Percentiles rank a stretch among this genome's conserved stretches.
Evolutionary conservation across 805 yeast species (phyloP).

Genomic region (Priceomyces fermenticarens): DNA sequence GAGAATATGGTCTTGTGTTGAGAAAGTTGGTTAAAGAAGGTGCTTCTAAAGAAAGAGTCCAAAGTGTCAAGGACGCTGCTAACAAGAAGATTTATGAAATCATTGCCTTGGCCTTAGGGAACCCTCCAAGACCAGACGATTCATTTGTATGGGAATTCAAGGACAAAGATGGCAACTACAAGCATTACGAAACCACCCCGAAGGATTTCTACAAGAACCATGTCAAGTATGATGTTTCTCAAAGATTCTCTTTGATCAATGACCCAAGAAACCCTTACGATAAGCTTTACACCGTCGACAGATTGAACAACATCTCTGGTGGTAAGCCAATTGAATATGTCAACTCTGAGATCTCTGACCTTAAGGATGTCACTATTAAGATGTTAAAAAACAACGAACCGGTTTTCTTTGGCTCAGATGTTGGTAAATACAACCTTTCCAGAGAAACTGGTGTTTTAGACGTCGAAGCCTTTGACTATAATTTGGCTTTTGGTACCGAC

Average conservation of each 20-base stretch:
- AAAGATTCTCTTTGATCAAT: conserved; percentile 65
- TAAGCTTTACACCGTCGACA: conserved; percentile 64
- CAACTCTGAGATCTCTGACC: conserved; percentile 57
- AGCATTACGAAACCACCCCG: conserved; percentile 59
- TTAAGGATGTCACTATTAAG: conserved; percentile 61
- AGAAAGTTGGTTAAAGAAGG: conserved; percentile 48
- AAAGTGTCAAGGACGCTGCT: conserved; percentile 35
- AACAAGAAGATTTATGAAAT: conserved; percentile 64
- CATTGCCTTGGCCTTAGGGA: conserved; percentile 67
- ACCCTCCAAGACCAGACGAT: conserved; percentile 73
- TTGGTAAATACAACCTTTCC: conserved; percentile 68
- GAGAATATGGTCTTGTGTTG: conserved; percentile 74
- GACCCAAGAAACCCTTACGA: conserved; percentile 78
- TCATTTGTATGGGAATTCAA: conserved; percentile 70
- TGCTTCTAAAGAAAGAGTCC: conserved; percentile 37
- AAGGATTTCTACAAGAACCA: conserved; percentile 56
- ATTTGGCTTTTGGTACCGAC: conserved; percentile 51
- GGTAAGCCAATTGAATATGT: conserved; percentile 71
- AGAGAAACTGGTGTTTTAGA: conserved; percentile 70
- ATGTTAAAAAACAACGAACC: conserved; percentile 73
- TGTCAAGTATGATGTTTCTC: conserved; percentile 49
- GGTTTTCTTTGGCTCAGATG: conserved; percentile 85
- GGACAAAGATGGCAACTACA: conserved; percentile 65
- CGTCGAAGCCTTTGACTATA: conserved; percentile 63
- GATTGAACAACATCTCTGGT: conserved; percentile 69